These are phyloP conservation scores for Ophiostoma fasciatum DNA, from an alignment of 2,329 filamentous ascomycete species.

Conservation along the genomic window DNA sequence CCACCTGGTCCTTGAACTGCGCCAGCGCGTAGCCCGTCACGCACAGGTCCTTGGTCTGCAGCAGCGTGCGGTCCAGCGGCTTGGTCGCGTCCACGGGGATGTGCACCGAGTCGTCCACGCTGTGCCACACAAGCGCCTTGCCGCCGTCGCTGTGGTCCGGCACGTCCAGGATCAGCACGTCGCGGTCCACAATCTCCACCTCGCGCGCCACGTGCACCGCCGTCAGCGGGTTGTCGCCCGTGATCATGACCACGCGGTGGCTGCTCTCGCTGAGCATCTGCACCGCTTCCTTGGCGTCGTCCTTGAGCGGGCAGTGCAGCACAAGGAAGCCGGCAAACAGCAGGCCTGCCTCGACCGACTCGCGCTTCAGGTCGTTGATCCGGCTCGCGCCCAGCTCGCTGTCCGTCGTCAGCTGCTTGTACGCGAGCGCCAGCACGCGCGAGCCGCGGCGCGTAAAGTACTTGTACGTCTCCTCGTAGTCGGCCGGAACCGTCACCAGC, in stretches of 20 bases:
- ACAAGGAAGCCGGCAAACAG: slow-evolving; percentile 92
- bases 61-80: slow-evolving; percentile 64
- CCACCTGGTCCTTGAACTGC: slow-evolving; percentile 71
- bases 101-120: slow-evolving; percentile 76
- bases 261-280: slow-evolving; percentile 98
- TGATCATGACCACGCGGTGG: slow-evolving; percentile 98
- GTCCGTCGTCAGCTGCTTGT: slow-evolving; percentile 76
- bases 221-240: slow-evolving; percentile 92
- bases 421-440: slow-evolving; percentile 82
- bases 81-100: slow-evolving; percentile 75
- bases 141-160: slow-evolving; percentile 76
- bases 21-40: slow-evolving; percentile 87
- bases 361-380: slow-evolving; percentile 89
- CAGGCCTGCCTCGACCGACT: slow-evolving; percentile 73
- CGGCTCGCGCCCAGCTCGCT: slow-evolving; percentile 67
- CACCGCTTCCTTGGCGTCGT: slow-evolving; percentile 85
- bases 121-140: slow-evolving; percentile 80
- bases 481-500: slow-evolving; percentile 63
- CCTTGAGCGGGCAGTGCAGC: slow-evolving; percentile 87
- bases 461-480: slow-evolving; percentile 97
- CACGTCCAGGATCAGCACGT: slow-evolving; percentile 86
- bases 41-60: slow-evolving; percentile 80
- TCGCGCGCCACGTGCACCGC: slow-evolving; percentile 90
- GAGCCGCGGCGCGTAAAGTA: slow-evolving; percentile 94
- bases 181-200: slow-evolving; percentile 94